These are phyloP conservation scores for Angophora floribunda DNA, from an alignment of 345 rosid species.

Conservation along the genomic window DNA sequence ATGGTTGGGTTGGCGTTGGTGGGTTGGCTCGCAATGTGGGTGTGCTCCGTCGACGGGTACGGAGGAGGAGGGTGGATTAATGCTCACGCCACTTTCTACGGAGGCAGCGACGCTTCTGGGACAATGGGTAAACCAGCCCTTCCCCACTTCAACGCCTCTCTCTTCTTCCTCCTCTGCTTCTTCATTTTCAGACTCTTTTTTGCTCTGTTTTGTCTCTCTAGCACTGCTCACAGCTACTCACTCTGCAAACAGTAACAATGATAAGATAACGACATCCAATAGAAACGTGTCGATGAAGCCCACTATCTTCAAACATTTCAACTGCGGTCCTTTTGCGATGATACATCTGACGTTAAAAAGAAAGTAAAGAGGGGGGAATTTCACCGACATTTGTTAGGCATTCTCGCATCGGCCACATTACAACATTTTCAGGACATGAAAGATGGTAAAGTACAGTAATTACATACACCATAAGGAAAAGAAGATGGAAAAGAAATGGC, in stretches of 20 bases:
- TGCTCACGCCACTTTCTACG: constrained; percentile 90
- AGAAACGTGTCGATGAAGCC: background rate
- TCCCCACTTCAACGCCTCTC: background rate
- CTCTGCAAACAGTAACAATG: background rate
- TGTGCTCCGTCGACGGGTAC: constrained; percentile 15
- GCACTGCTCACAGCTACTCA: background rate
- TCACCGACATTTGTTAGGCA: background rate
- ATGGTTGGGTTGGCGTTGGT: constrained; percentile 8
- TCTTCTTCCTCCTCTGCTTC: background rate
- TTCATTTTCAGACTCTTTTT: background rate
- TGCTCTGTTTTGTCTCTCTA: background rate
- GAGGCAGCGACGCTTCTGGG: constrained; percentile 82
- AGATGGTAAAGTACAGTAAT: background rate
- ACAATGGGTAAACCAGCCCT: constrained; percentile 61
- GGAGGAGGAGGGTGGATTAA: constrained; percentile 42
- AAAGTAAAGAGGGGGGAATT: background rate
- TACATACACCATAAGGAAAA: background rate
- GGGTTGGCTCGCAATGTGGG: background rate
- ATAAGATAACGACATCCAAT: background rate
- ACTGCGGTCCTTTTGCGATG: background rate
- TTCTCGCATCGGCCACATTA: background rate
- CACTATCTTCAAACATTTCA: background rate
- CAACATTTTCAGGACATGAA: background rate
- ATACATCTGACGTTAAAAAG: background rate
- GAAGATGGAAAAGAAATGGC: background rate